Percentiles rank a stretch among this genome's conserved stretches.
Evolutionary conservation across 2,329 filamentous ascomycete genomes (phyloP).

Genomic region (Salinomyces thailandicus): DNA sequence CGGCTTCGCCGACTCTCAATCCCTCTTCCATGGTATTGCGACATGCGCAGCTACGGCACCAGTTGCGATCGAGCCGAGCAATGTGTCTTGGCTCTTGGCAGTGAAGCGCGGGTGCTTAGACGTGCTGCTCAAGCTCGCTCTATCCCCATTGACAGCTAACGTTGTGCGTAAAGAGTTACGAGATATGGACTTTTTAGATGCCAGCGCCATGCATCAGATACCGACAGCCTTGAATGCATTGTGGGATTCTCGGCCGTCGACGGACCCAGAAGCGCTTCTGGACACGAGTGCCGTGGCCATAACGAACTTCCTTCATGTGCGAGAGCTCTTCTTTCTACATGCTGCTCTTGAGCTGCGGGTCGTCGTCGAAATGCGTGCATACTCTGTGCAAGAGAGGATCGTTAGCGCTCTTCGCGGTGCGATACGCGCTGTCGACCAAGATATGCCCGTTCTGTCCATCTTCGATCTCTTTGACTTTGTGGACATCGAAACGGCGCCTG

Average conservation of each 20-base stretch:
- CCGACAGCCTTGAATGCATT: slow-evolving; percentile 57
- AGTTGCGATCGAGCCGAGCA: slow-evolving; percentile 33
- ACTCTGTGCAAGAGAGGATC: slow-evolving; percentile 44
- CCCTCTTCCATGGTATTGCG: slow-evolving; percentile 75
- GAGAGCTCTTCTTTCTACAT: slow-evolving; percentile 74
- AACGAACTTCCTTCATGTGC: slow-evolving; percentile 65
- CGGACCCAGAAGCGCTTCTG: slow-evolving; percentile 56
- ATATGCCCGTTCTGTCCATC: slow-evolving; percentile 60
- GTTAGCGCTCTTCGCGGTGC: slow-evolving; percentile 64
- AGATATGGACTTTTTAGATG: slow-evolving; percentile 67
- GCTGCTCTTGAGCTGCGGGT: slow-evolving; percentile 74
- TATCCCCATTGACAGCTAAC: slow-evolving; percentile 63
- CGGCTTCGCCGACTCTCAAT: slow-evolving; percentile 59
- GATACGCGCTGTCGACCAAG: slow-evolving; percentile 54
- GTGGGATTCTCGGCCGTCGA: slow-evolving; percentile 62
- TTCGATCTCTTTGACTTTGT: slow-evolving; percentile 94
- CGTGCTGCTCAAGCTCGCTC: slow-evolving; percentile 73
- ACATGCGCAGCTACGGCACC: slow-evolving; percentile 39
- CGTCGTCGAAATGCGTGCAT: slow-evolving; percentile 33
- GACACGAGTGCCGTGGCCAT: slow-evolving; percentile 58
- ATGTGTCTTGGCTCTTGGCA: slow-evolving; percentile 31
- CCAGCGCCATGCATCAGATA: slow-evolving; percentile 60
- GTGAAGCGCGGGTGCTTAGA: slow-evolving; percentile 38
- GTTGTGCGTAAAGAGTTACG: slow-evolving; percentile 72
- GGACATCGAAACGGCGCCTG: slow-evolving; percentile 46